A percentile compares a stretch with the other conserved stretches of the same genome.
Evolutionary conservation across 495 filamentous ascomycete genomes (phyloP).

Genomic region (Aspergillus wentii): DNA sequence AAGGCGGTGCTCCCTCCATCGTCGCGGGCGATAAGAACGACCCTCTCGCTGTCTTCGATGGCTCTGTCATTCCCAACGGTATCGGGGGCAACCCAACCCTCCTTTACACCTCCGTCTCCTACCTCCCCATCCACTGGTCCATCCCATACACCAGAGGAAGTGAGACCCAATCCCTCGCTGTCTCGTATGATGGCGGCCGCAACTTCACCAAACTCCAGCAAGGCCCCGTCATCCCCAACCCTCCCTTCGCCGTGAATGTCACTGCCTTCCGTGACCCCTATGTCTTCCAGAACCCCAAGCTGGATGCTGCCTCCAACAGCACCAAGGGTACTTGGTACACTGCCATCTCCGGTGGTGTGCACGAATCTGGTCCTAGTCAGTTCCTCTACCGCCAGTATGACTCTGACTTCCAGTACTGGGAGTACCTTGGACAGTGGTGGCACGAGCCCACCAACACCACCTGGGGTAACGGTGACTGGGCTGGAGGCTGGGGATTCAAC

Average conservation of each 20-base stretch:
- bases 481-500: slow-evolving; percentile 17
- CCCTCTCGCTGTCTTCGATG: slow-evolving; percentile 17
- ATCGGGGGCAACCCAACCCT: slow-evolving; percentile 16
- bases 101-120: slow-evolving; percentile 17
- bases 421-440: slow-evolving; percentile 19
- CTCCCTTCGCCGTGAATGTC: slow-evolving; percentile 8
- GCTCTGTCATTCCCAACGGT: slow-evolving; percentile 14
- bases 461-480: slow-evolving; percentile 19
- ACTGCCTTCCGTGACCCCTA: slow-evolving; percentile 20
- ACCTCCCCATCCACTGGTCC: slow-evolving; percentile 20
- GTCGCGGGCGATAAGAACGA: slow-evolving; percentile 15
- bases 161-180: slow-evolving; percentile 18
- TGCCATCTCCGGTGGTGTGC: slow-evolving; percentile 15
- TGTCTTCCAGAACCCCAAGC: slow-evolving; percentile 12
- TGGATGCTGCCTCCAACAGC: slow-evolving; percentile 7
- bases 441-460: slow-evolving; percentile 13
- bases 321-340: slow-evolving; percentile 12
- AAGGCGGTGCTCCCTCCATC: slow-evolving; percentile 10
- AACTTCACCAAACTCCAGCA: slow-evolving; percentile 15
- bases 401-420: slow-evolving; percentile 15
- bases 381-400: slow-evolving; percentile 16
- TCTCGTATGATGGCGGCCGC: slow-evolving; percentile 10
- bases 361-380: slow-evolving; percentile 10
- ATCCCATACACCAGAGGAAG: slow-evolving; percentile 17
- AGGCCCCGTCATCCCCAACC: slow-evolving; percentile 11